A percentile compares a stretch with the other conserved stretches of the same genome.
phyloP scores from a whole-genome alignment of 1,139 yeast genomes.

The Taphrina sp. region DNA sequence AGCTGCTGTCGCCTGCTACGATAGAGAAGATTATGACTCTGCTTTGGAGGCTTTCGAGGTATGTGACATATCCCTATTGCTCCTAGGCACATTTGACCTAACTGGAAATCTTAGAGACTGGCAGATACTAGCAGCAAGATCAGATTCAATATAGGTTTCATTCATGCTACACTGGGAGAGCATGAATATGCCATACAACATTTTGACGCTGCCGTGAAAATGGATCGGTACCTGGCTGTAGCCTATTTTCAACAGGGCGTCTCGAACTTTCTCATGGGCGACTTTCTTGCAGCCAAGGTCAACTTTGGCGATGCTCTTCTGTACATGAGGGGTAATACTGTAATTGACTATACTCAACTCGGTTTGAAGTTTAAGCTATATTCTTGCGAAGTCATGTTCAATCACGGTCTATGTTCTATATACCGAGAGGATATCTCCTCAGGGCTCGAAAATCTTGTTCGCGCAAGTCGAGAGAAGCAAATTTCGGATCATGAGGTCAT shows the following conservation, averaged over 20 bases:
- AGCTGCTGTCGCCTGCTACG: constrained; percentile 25
- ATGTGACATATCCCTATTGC: too few relatives aligned
- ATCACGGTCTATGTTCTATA: constrained; percentile 39
- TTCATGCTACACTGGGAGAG: constrained; percentile 36
- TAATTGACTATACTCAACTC: constrained; percentile 40
- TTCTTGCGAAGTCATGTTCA: constrained; percentile 40
- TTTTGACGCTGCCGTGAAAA: constrained; percentile 36
- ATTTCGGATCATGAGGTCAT: constrained; percentile 38
- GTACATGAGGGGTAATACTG: constrained; percentile 39
- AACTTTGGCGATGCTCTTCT: constrained; percentile 39
- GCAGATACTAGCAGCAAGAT: constrained; percentile 29
- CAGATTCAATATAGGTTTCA: constrained; percentile 38
- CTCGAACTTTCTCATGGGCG: constrained; percentile 38
- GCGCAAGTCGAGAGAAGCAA: constrained; percentile 39
- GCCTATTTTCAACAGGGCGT: constrained; percentile 41
- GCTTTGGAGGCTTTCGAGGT: constrained; percentile 23
- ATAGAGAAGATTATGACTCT: constrained; percentile 21
- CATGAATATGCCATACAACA: constrained; percentile 35
- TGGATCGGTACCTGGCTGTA: constrained; percentile 40
- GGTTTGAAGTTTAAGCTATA: constrained; percentile 39
- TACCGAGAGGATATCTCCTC: constrained; percentile 37
- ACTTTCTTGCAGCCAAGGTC: constrained; percentile 38
- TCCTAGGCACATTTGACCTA: too few relatives aligned
- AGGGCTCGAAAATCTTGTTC: constrained; percentile 38
- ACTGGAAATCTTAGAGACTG: not conserved